Conservation (phyloP, 495 filamentous ascomycete genomes). For the Aspergillus ostianus region DNA sequence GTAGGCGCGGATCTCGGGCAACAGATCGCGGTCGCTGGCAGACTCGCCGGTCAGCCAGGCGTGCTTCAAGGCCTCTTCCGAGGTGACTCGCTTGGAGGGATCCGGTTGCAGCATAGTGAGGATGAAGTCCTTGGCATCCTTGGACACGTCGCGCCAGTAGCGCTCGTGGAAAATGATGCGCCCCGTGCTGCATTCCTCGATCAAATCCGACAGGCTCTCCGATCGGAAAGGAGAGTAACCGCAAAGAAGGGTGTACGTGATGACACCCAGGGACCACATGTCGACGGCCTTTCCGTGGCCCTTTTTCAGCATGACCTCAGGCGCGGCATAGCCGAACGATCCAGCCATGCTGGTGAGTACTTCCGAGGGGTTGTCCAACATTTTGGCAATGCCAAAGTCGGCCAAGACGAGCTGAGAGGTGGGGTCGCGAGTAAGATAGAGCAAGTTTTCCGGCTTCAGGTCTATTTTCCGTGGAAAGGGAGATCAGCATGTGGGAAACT, state of each 20-base stretch:
- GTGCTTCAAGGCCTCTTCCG: constrained; percentile 79
- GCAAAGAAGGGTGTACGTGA: constrained; percentile 98
- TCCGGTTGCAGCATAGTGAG: constrained; percentile 73
- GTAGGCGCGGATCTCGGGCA: constrained; percentile 95
- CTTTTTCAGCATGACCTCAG: constrained; percentile 96
- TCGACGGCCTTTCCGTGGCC: constrained; percentile 99
- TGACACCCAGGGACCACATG: constrained; percentile 98
- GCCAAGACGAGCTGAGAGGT: constrained; percentile 88
- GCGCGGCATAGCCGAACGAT: constrained; percentile 96
- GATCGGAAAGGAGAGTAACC: constrained; percentile 97
- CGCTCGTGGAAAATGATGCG: constrained; percentile 95
- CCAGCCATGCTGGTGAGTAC: constrained; percentile 98
- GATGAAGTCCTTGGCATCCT: constrained; percentile 96
- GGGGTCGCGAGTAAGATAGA: constrained; percentile 77
- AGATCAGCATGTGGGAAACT: constrained; percentile 2
- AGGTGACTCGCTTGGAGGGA: constrained; percentile 73
- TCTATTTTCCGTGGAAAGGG: constrained; percentile 50
- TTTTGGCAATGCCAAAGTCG: constrained; percentile 99
- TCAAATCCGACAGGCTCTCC: constrained; percentile 88
- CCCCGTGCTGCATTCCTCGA: constrained; percentile 90
- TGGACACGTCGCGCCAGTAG: constrained; percentile 97
- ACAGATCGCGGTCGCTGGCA: constrained; percentile 90
- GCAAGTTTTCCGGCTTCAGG: constrained; percentile 96
- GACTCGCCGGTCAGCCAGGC: constrained; percentile 87
- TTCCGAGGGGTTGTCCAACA: constrained; percentile 85